Base-by-base conservation (phyloP, 2,329 filamentous ascomycete genomes). In the Aspergillus costaricaensis region DNA sequence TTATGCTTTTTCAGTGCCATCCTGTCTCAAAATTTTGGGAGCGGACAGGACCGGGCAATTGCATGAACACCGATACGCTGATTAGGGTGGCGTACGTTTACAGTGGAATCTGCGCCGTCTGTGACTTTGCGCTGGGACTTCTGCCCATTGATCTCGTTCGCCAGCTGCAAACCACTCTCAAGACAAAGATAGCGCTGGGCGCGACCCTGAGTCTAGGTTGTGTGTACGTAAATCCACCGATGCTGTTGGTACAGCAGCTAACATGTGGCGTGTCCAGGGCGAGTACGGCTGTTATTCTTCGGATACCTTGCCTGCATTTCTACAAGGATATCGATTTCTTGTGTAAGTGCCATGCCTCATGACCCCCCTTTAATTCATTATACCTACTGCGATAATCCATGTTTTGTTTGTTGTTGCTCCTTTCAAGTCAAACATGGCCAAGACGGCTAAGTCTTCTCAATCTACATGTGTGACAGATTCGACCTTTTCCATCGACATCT, bases 161-260 rank as follows among this genome's bases (percentile, higher is more conserved):
- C 72, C 76, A 79, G 27, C 69, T 86, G 15, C 79, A 84, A 54
- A 84, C 87, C 78, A 79, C 80, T 55, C 67, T 60, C 8, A 77
- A 74, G 56, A 81, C 79, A 3, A 86, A 85, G 65, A 19, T 82
- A 4, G 76, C 82, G 2, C 74, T 86, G 9, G 78, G 78, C 12
- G 75, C 77, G 2, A 76, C 87, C 21, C 74, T 87, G 27, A 77
- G 77, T 2, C 77, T 86, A 69, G 86, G 82, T 17, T 83, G 83
- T 56, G 75, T 79, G 68, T 70, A 59, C 3, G 67, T 65, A 7
- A n/a, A 17, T 2, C 27, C 10, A 1, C 14, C 14, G 19, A 2
- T n/a, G n/a, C 27, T 38, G 25, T 10, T 10, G 9, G 2, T 10
- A 19, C 25, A n/a, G 19, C 17, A 15, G 21, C 36, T 14, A 17